These are phyloP conservation scores for Phytophthora multivora DNA, from an alignment of 352 stramenopile genomes.

Conservation along the genomic window DNA sequence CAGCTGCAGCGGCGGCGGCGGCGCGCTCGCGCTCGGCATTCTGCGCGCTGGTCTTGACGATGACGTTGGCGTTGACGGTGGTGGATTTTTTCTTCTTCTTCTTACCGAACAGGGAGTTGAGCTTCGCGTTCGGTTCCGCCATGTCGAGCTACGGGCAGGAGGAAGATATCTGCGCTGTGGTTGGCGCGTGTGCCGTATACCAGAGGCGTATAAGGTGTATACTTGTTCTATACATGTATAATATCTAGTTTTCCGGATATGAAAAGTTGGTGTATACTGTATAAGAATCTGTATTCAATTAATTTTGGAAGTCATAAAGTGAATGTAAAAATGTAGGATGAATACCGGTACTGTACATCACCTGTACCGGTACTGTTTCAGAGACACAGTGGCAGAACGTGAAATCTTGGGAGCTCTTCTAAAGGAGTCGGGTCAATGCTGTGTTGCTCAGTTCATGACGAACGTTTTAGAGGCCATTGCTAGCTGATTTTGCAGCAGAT, in stretches of 20 bases:
- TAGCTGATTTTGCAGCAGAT: neutral
- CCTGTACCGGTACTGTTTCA: no score
- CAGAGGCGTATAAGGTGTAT: no score
- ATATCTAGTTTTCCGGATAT: no score
- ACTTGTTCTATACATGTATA: no score
- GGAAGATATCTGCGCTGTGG: conserved; percentile 22
- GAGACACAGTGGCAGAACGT: no score
- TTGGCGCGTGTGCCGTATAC: conserved; percentile 8
- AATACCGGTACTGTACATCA: no score
- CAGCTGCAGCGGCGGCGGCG: conserved; percentile 25
- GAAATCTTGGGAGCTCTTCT: no score
- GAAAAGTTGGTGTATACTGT: no score
- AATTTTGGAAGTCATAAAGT: no score
- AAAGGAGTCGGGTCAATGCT: neutral
- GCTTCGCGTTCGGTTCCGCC: conserved; percentile 65
- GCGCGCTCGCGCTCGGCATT: conserved; percentile 35
- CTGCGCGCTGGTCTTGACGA: conserved; percentile 65
- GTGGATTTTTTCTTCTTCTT: conserved; percentile 86
- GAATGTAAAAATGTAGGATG: no score
- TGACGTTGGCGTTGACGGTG: conserved; percentile 80
- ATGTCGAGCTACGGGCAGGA: conserved; percentile 18
- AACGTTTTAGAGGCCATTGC: neutral
- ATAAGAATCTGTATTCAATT: no score
- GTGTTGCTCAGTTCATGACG: conserved; percentile 4
- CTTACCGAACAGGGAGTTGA: conserved; percentile 87